A percentile compares a stretch with the other conserved stretches of the same genome.
Conservation (phyloP, 306 rosid genomes). For the Betula pendula region DNA sequence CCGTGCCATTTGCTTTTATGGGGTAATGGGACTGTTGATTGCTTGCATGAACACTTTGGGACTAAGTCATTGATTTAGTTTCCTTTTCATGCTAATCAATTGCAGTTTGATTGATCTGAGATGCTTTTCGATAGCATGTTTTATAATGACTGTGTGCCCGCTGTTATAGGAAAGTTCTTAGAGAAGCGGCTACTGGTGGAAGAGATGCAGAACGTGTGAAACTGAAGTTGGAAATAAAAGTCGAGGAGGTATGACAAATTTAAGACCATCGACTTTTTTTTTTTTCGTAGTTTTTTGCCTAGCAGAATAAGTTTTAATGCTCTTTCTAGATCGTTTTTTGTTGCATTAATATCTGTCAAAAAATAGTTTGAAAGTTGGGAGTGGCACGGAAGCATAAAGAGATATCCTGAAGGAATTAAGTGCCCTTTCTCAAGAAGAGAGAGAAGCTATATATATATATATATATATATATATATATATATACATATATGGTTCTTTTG, state of each 20-base stretch:
- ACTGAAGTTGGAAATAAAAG: conserved; percentile 83
- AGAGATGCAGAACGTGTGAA: conserved; percentile 86
- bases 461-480: background rate
- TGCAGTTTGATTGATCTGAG: background rate
- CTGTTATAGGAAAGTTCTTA: conserved; percentile 72
- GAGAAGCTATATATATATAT: background rate
- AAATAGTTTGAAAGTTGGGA: background rate
- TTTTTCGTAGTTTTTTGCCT: background rate
- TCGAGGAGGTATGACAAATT: conserved; percentile 66
- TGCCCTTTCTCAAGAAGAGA: background rate
- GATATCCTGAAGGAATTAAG: background rate
- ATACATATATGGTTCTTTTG: too few species aligned
- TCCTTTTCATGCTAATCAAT: background rate
- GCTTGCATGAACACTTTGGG: background rate
- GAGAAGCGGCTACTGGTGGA: conserved; percentile 81
- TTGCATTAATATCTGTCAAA: background rate
- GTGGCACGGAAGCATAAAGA: background rate
- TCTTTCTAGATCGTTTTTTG: background rate
- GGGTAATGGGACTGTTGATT: background rate
- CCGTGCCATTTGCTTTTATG: background rate
- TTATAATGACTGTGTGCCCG: background rate
- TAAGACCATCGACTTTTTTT: background rate
- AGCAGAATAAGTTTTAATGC: background rate
- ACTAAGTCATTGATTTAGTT: background rate
- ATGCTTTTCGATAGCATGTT: background rate